phyloP scores from a whole-genome alignment of 805 yeast species.

The Ogataea parapolymorpha region DNA sequence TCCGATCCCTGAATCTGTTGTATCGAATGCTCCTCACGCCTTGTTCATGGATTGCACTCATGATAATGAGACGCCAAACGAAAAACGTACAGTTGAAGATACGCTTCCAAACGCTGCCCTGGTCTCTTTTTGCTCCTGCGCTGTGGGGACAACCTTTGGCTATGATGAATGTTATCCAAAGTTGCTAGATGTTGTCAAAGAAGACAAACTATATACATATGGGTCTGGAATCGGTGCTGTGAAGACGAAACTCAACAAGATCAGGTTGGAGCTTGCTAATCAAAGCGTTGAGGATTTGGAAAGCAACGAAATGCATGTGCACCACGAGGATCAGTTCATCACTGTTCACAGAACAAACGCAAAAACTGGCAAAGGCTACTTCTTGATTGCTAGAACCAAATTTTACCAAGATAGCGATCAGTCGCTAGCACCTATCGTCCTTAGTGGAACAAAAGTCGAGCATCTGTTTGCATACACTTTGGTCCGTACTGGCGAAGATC shows the following conservation, averaged over 20 bases:
- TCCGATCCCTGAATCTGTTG: conserved; percentile 62
- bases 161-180: conserved; percentile 89
- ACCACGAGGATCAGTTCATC: conserved; percentile 88
- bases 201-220: conserved; percentile 57
- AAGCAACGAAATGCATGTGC: conserved; percentile 85
- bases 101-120: conserved; percentile 93
- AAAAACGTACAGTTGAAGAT: conserved; percentile 90
- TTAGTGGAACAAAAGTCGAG: conserved; percentile 59
- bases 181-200: conserved; percentile 76
- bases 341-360: conserved; percentile 87
- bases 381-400: conserved; percentile 81
- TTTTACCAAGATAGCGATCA: conserved; percentile 53
- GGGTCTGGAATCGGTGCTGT: conserved; percentile 70
- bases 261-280: conserved; percentile 55
- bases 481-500: conserved; percentile 51
- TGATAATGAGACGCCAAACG: conserved; percentile 86
- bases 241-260: conserved; percentile 55
- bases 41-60: conserved; percentile 97
- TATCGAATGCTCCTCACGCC: conserved; percentile 82
- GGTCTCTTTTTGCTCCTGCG: conserved; percentile 89
- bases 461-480: conserved; percentile 58
- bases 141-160: conserved; percentile 92
- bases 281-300: conserved; percentile 53
- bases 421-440: conserved; percentile 50
- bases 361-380: conserved; percentile 83